These are phyloP conservation scores for Arthrocladium fulminans DNA, from an alignment of 2,329 filamentous ascomycete species.

Conservation along the genomic window DNA sequence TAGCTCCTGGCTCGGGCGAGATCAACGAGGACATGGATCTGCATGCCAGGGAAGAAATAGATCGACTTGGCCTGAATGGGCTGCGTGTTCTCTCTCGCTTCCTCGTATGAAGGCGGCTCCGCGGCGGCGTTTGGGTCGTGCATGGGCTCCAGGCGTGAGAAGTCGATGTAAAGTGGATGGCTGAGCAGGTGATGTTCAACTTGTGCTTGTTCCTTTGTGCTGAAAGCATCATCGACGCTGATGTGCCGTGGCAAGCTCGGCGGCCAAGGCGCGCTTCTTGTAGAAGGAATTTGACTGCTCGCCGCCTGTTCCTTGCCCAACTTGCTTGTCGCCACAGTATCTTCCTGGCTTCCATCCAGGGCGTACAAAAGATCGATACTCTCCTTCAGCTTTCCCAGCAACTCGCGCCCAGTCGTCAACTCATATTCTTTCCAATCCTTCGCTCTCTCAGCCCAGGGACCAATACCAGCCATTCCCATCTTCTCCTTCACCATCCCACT, in stretches of 20 bases:
- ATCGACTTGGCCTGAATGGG: conserved; percentile 14
- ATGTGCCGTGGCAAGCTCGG: not conserved
- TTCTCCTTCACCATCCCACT: conserved; percentile 28
- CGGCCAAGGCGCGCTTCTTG: not conserved
- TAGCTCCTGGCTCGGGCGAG: conserved; percentile 9
- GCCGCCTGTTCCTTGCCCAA: conserved; percentile 1
- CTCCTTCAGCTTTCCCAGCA: conserved; percentile 52
- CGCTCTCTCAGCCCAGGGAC: conserved; percentile 12
- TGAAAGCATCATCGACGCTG: conserved; percentile 9
- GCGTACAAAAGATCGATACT: conserved; percentile 59
- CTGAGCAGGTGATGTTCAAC: conserved; percentile 5
- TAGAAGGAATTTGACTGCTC: too few species aligned
- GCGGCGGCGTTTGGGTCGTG: conserved; percentile 12
- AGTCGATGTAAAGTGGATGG: conserved; percentile 22
- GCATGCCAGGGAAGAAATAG: conserved; percentile 16
- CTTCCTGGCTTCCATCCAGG: conserved; percentile 46
- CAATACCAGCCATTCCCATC: conserved; percentile 21
- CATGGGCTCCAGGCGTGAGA: conserved; percentile 16
- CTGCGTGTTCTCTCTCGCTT: conserved; percentile 14
- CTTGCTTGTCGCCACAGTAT: not conserved
- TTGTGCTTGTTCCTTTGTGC: conserved; percentile 1
- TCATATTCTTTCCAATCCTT: conserved; percentile 23
- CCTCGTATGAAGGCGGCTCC: conserved; percentile 22
- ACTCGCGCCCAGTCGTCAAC: conserved; percentile 20
- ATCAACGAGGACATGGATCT: conserved; percentile 20